Conservation (phyloP, 345 rosid genomes). For the Sonneratia caseolaris region DNA sequence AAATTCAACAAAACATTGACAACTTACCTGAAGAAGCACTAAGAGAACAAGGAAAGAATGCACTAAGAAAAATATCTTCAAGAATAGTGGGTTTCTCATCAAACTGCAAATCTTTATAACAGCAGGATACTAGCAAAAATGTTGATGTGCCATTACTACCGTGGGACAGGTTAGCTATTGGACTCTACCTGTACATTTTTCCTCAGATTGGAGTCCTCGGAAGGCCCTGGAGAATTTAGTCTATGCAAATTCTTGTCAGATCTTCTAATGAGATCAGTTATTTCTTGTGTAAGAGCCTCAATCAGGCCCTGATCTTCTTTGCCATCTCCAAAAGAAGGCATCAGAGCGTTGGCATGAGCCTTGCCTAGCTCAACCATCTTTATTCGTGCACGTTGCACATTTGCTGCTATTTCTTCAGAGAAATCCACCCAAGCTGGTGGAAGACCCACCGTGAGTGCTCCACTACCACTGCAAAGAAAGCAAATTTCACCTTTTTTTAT, state of each 20-base stretch:
- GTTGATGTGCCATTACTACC: not conserved
- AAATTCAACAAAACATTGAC: not conserved
- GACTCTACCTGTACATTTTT: slow-evolving; percentile 82
- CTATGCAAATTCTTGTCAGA: slow-evolving; percentile 72
- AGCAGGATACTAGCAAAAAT: not conserved
- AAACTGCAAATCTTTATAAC: not conserved
- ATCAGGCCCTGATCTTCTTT: slow-evolving; percentile 83
- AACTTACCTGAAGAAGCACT: not conserved
- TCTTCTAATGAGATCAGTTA: slow-evolving; percentile 62
- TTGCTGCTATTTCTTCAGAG: slow-evolving; percentile 75
- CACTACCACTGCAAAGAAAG: slow-evolving; percentile 44
- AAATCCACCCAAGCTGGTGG: slow-evolving; percentile 98
- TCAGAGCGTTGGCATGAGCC: slow-evolving; percentile 87
- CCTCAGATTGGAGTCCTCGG: slow-evolving; percentile 87
- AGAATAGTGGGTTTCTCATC: not conserved
- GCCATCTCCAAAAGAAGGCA: slow-evolving; percentile 98
- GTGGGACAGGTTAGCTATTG: slow-evolving; percentile 2
- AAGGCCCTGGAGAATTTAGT: slow-evolving; percentile 60
- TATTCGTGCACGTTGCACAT: slow-evolving; percentile 56
- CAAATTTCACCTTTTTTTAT: slow-evolving; percentile 1
- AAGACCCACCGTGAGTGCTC: slow-evolving; percentile 59
- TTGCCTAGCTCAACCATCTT: slow-evolving; percentile 75
- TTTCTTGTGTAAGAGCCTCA: slow-evolving; percentile 73
- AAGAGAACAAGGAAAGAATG: not conserved
- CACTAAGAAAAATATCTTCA: not conserved